phyloP scores from a whole-genome alignment of 2,329 filamentous ascomycete species.

The Pezicula carpinea region DNA sequence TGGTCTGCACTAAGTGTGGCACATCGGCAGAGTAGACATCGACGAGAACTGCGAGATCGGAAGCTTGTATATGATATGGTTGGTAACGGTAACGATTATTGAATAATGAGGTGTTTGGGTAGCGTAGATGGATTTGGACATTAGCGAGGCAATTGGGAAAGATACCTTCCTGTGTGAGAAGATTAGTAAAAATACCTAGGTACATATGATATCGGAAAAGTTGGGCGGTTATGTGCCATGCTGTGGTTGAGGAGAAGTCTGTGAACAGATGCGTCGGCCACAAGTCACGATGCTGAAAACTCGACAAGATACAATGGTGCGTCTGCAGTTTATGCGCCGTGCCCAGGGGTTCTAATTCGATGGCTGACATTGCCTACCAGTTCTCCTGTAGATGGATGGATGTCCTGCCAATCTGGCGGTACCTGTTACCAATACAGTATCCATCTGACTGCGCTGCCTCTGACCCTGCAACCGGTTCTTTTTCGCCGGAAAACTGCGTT shows the following conservation, averaged over 20 bases:
- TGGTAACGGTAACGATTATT: constrained; percentile 1
- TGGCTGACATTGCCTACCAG: not conserved
- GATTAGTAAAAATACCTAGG: too few relatives aligned
- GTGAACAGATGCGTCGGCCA: too few relatives aligned
- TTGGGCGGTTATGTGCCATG: too few relatives aligned
- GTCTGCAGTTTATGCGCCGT: not conserved
- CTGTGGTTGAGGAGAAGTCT: too few relatives aligned
- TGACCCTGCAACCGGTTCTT: too few relatives aligned
- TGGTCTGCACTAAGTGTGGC: constrained; percentile 58
- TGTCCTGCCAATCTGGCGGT: too few relatives aligned
- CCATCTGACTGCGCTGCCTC: too few relatives aligned
- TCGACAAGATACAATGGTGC: too few relatives aligned
- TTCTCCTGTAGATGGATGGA: not conserved
- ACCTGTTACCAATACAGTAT: too few relatives aligned
- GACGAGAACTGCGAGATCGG: not conserved
- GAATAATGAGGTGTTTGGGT: constrained; percentile 2
- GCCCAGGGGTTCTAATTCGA: not conserved
- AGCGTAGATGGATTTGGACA: constrained; percentile 1
- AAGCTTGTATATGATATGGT: not conserved
- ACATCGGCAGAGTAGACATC: constrained; percentile 19
- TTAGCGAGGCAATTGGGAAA: constrained; percentile 3
- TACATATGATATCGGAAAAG: too few relatives aligned
- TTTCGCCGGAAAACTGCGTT: too few relatives aligned
- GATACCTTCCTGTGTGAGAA: not conserved
- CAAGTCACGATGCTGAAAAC: too few relatives aligned